A percentile compares a stretch with the other conserved stretches of the same genome.
These are phyloP conservation scores for Colletotrichum euphorbiae DNA, from an alignment of 2,329 filamentous ascomycete species.

Conservation along the genomic window DNA sequence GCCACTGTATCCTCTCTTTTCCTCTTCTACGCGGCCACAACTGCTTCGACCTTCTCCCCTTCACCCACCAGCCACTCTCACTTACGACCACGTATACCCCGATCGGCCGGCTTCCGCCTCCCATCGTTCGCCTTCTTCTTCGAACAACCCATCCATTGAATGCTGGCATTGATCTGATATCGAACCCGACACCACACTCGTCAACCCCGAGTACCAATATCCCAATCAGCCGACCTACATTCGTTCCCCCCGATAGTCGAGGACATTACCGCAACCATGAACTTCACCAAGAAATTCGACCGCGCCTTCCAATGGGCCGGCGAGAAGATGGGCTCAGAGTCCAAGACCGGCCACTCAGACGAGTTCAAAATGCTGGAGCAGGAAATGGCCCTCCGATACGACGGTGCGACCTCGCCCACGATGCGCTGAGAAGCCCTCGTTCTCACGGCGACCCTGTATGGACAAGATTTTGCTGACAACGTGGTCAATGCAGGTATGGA, in stretches of 20 bases:
- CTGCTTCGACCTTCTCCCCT: not conserved
- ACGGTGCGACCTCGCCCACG: slow-evolving; percentile 71
- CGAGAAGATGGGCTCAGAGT: slow-evolving; percentile 93
- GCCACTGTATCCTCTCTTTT: slow-evolving; percentile 27
- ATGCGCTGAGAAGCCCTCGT: not conserved
- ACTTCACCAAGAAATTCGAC: slow-evolving; percentile 86
- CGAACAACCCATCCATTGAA: slow-evolving; percentile 22
- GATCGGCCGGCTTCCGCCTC: slow-evolving; percentile 3
- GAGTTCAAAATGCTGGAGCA: slow-evolving; percentile 91
- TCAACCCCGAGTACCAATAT: not conserved
- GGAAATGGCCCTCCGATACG: slow-evolving; percentile 90
- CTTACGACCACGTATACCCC: slow-evolving; percentile 10
- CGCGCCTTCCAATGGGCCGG: slow-evolving; percentile 98
- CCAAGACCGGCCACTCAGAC: slow-evolving; percentile 87
- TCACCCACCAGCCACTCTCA: slow-evolving; percentile 5
- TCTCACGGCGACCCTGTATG: not conserved
- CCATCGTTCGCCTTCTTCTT: slow-evolving; percentile 1
- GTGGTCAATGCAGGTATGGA: slow-evolving; percentile 79
- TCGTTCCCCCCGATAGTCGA: not conserved
- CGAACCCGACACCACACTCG: slow-evolving; percentile 9
- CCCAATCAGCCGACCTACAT: not conserved
- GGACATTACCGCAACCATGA: slow-evolving; percentile 53
- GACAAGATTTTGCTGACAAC: slow-evolving; percentile 24
- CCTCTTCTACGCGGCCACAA: not conserved
- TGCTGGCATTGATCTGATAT: slow-evolving; percentile 33